Percentiles rank a stretch among this genome's conserved stretches.
Conservation (phyloP, 83 land plant species). For the Diphasiastrum complanatum region DNA sequence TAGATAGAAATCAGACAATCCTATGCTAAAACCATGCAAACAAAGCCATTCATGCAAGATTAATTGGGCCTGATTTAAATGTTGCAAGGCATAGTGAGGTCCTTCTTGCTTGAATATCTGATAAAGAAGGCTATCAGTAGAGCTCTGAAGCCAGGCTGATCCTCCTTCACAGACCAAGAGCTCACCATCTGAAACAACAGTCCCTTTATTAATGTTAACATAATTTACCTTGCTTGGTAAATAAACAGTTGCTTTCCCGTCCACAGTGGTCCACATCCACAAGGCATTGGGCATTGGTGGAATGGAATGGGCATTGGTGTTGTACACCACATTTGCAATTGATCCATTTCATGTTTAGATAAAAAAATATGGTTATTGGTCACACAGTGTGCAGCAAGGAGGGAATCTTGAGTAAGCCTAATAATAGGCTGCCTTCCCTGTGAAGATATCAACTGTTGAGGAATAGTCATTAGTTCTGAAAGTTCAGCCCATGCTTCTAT, state of each 20-base stretch:
- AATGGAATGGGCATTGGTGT: constrained; percentile 50
- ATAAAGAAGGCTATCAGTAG: constrained; percentile 41
- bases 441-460: constrained; percentile 71
- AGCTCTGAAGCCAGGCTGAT: constrained; percentile 30
- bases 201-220: constrained; percentile 14
- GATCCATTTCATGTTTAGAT: constrained; percentile 44
- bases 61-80: constrained; percentile 51
- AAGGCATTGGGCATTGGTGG: constrained; percentile 32
- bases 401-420: constrained; percentile 54
- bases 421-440: constrained; percentile 61
- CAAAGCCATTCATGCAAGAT: constrained; percentile 53
- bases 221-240: constrained; percentile 51
- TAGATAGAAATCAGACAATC: constrained; percentile 50
- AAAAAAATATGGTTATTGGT: constrained; percentile 36
- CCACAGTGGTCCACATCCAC: constrained; percentile 43
- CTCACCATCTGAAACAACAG: constrained; percentile 45
- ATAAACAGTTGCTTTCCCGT: constrained; percentile 57
- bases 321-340: constrained; percentile 46
- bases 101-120: constrained; percentile 47
- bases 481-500: constrained; percentile 66
- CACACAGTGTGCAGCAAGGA: constrained; percentile 46
- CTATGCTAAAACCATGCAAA: constrained; percentile 54
- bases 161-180: constrained; percentile 33
- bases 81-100: constrained; percentile 45
- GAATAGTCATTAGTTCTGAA: constrained; percentile 52